A percentile compares a stretch with the other conserved stretches of the same genome.
Evolutionary conservation across 2,329 filamentous ascomycete genomes (phyloP).

Genomic region (Monosporascus sp.): DNA sequence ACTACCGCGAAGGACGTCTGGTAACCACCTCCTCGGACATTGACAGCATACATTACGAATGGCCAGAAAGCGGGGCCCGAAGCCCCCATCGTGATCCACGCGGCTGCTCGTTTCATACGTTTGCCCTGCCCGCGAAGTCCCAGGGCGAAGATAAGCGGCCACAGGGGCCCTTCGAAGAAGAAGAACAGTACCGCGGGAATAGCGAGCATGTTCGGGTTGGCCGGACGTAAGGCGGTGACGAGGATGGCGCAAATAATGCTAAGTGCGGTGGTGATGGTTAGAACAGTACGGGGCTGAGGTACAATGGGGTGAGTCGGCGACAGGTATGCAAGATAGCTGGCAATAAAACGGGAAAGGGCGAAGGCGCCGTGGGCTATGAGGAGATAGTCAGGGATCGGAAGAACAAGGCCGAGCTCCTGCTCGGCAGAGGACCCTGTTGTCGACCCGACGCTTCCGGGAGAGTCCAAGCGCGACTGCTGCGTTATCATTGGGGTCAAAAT

Average conservation of each 20-base stretch:
- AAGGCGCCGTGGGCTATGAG: constrained; percentile 70
- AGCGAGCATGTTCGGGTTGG: constrained; percentile 42
- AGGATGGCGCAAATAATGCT: constrained; percentile 53
- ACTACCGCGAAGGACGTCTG: constrained; percentile 61
- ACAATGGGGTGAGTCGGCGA: constrained; percentile 41
- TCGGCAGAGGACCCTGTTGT: constrained; percentile 35
- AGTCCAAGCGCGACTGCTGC: constrained; percentile 13
- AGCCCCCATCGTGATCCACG: constrained; percentile 71
- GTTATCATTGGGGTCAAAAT: constrained; percentile 35
- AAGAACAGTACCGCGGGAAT: constrained; percentile 66
- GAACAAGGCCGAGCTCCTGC: constrained; percentile 38
- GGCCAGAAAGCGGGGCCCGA: constrained; percentile 70
- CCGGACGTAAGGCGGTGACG: constrained; percentile 38
- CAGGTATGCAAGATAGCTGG: constrained; percentile 57
- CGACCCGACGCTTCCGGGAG: constrained; percentile 19
- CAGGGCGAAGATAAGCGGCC: constrained; percentile 75
- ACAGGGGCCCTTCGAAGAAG: constrained; percentile 78
- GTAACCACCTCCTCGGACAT: constrained; percentile 53
- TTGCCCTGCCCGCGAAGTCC: constrained; percentile 74
- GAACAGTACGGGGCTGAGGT: constrained; percentile 64
- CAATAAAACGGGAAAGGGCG: constrained; percentile 66
- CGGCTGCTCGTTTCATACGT: constrained; percentile 73
- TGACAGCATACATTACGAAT: constrained; percentile 65
- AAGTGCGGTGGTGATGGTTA: constrained; percentile 55
- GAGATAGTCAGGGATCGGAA: constrained; percentile 59